Conservation (phyloP, 1,139 yeast genomes). For the Lodderomyces oxycetoniae region DNA sequence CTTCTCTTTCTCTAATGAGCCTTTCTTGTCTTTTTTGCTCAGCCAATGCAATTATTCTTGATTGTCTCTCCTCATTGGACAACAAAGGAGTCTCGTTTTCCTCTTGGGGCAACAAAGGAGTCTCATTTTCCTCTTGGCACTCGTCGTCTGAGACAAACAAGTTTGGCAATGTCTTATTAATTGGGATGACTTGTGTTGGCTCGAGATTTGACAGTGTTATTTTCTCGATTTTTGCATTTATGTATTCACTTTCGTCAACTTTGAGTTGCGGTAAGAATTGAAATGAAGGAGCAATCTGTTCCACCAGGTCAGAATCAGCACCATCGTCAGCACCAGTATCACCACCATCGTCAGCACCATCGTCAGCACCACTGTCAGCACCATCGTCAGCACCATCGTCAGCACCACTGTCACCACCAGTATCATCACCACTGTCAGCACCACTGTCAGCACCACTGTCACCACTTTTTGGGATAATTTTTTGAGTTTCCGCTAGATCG, state of each 20-base stretch:
- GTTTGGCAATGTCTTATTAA: not conserved
- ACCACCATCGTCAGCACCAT: not conserved
- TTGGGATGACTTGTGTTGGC: constrained; percentile 1
- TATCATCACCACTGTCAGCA: constrained; percentile 2
- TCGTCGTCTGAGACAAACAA: constrained; percentile 10
- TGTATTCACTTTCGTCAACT: not conserved
- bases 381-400: constrained; percentile 1
- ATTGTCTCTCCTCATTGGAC: constrained; percentile 20
- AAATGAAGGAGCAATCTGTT: too few species aligned
- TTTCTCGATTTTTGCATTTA: constrained; percentile 5
- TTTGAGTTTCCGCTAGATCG: constrained; percentile 4
- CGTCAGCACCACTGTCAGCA: constrained; percentile 5
- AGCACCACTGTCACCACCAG: not conserved
- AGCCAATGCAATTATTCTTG: constrained; percentile 21
- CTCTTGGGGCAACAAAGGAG: not conserved
- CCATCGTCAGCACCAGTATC: constrained; percentile 3
- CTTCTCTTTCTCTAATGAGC: constrained; percentile 14
- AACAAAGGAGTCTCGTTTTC: constrained; percentile 8
- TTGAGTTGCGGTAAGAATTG: not conserved
- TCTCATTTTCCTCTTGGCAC: not conserved
- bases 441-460: not conserved
- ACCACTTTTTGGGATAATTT: not conserved
- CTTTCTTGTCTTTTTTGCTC: constrained; percentile 22
- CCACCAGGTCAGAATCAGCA: too few species aligned
- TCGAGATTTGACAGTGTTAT: constrained; percentile 4